Evolutionary conservation across 768 basidiomycete genomes (phyloP).

Genomic region (Lentinula guzmanii): DNA sequence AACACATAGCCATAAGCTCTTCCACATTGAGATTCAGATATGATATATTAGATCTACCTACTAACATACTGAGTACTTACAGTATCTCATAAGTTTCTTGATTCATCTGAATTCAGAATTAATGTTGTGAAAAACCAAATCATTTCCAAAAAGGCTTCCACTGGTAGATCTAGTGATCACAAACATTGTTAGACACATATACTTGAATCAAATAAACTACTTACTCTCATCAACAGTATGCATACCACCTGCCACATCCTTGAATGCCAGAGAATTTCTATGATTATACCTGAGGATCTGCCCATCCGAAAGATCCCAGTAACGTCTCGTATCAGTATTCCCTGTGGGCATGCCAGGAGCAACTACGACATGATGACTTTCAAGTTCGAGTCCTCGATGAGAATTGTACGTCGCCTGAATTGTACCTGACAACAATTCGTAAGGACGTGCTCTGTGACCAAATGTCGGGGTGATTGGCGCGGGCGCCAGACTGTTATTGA

Average conservation of each 20-base stretch:
- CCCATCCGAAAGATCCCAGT: constrained; percentile 22
- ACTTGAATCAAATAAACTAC: constrained; percentile 6
- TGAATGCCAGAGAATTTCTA: constrained; percentile 15
- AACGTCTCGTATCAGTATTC: constrained; percentile 26
- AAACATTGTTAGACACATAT: neutral
- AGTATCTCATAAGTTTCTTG: neutral
- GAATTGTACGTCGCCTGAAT: constrained; percentile 33
- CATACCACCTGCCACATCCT: constrained; percentile 18
- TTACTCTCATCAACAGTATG: constrained; percentile 53
- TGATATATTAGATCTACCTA: neutral
- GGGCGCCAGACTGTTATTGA: constrained; percentile 35
- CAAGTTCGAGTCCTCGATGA: constrained; percentile 15
- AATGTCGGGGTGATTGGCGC: constrained; percentile 38
- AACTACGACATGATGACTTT: constrained; percentile 5
- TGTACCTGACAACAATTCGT: constrained; percentile 32
- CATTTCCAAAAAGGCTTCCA: constrained; percentile 32
- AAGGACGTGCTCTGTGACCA: constrained; percentile 17
- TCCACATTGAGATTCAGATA: neutral
- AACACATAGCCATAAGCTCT: neutral
- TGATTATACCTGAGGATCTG: constrained; percentile 48
- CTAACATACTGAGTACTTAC: too few relatives aligned
- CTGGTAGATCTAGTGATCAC: constrained; percentile 17
- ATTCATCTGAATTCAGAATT: constrained; percentile 39
- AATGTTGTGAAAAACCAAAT: constrained; percentile 37
- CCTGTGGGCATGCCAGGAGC: neutral